A percentile compares a stretch with the other conserved stretches of the same genome.
These are phyloP conservation scores for Clavaria fumosa DNA, from an alignment of 768 basidiomycete species.

Conservation along the genomic window DNA sequence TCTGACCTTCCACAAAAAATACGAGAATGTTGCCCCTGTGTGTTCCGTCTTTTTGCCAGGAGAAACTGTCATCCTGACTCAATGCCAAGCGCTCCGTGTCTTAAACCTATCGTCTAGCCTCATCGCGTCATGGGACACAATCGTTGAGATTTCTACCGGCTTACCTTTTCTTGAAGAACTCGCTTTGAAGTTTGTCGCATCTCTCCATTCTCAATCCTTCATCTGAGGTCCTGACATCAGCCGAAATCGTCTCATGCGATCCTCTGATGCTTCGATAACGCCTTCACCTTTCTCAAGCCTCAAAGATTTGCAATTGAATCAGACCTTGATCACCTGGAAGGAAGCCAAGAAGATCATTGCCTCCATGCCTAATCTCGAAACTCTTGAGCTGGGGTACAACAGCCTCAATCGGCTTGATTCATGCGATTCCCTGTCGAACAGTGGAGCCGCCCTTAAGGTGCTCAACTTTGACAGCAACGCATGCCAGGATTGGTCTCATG, in stretches of 20 bases:
- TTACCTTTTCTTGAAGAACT: conserved; percentile 50
- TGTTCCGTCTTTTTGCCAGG: conserved; percentile 22
- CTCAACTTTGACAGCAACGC: conserved; percentile 63
- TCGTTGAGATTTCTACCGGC: conserved; percentile 47
- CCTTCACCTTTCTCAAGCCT: conserved; percentile 34
- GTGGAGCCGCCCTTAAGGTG: conserved; percentile 23
- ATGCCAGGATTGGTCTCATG: conserved; percentile 38
- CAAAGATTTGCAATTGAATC: conserved; percentile 58
- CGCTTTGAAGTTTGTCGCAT: conserved; percentile 55
- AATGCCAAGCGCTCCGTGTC: conserved; percentile 46
- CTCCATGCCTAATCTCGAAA: conserved; percentile 36
- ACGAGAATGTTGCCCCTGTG: conserved; percentile 49
- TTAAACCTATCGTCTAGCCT: conserved; percentile 73
- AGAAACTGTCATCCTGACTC: conserved; percentile 45
- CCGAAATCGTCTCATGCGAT: conserved; percentile 45
- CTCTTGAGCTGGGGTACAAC: conserved; percentile 64
- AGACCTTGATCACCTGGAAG: conserved; percentile 55
- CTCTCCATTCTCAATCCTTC: conserved; percentile 10
- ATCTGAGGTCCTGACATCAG: conserved; percentile 28
- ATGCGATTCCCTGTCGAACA: background rate
- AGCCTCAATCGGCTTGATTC: conserved; percentile 18
- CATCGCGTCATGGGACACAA: conserved; percentile 50
- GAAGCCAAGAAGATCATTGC: conserved; percentile 38
- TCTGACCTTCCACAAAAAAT: conserved; percentile 37
- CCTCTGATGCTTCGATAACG: conserved; percentile 18